These are phyloP conservation scores for Endothia cerciana DNA, from an alignment of 2,329 filamentous ascomycete species.

Conservation along the genomic window DNA sequence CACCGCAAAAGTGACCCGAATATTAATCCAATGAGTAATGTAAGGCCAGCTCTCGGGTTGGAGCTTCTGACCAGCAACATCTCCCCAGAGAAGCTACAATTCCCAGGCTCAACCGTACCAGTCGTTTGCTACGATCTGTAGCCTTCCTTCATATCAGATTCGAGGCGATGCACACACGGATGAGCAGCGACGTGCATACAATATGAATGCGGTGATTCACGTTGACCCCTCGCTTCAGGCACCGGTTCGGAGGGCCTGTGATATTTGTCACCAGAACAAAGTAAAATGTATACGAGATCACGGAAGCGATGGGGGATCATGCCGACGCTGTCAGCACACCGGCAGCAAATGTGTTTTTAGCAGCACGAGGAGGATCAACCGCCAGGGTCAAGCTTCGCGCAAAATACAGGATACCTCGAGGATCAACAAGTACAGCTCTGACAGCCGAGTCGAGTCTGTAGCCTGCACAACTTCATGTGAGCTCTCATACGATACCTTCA, in stretches of 20 bases:
- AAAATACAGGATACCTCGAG: not conserved
- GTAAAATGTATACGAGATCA: not conserved
- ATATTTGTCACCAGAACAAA: not conserved
- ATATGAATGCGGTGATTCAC: not conserved
- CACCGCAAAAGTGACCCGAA: not conserved
- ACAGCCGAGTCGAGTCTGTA: not conserved
- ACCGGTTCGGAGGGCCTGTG: not conserved
- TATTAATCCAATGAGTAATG: not conserved
- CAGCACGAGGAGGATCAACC: not conserved
- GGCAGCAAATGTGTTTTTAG: not conserved
- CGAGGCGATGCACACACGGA: not conserved
- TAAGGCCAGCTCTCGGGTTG: not conserved
- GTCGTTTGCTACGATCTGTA: not conserved
- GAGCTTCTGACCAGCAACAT: not conserved
- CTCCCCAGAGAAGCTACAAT: not conserved
- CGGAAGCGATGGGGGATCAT: not conserved
- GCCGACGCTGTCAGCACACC: not conserved
- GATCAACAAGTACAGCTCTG: not conserved
- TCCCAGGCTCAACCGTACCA: not conserved
- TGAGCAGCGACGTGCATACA: not conserved
- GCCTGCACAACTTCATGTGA: not conserved
- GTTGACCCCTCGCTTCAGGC: constrained; percentile 2
- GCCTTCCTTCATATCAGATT: too few species aligned
- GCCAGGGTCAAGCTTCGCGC: not conserved
- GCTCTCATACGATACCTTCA: not conserved